Evolutionary conservation across 2,329 filamentous ascomycete species (phyloP), one percentile per base, ranked within the genome.

Genomic region (Pseudocercospora crystallina): DNA sequence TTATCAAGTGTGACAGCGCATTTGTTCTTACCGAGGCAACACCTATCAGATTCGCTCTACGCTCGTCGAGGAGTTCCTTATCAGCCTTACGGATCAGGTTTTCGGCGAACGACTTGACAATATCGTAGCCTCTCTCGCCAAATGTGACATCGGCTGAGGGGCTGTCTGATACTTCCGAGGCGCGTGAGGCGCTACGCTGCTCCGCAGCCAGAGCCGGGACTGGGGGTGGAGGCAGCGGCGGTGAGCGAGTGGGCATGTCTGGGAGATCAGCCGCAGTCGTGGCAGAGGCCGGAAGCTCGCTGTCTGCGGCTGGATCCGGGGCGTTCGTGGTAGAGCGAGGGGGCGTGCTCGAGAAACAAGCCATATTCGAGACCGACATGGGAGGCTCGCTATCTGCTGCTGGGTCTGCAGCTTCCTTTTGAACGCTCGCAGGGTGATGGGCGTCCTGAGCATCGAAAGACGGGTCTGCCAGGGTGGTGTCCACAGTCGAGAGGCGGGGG

Each of bases 11-110:
- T 13, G 8, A 8, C 8, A 10, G 11, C 12, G 26, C 10, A 56
- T 5, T 56, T 8, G 14, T 14, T 37, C 42, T 20, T 45, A 53
- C 62, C 50, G 58, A 43, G 2, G 54, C 56, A 9, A 60, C 52
- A 12, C n/a, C n/a, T 49, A 48, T 8, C 51, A n/a, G 33, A 58
- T 38, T 12, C 56, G 53, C 26, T 35, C 32, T 47, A 11, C 47
- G 47, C 42, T 30, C 31, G 9, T 30, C 15, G 40, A 41, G 46
- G 29, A n/a, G 31, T 40, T 57, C 52, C 17, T 48, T 50, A 14
- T 41, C 41, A 35, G 47, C 49, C 36, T 49, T 53, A 34, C 26
- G 47, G 33, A 47, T 49, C 52, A 41, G 52, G 32, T 46, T 47
- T 5, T 40, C 43, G 33, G 43, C 35, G 14, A 51, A 43, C 43